A percentile compares a stretch with the other conserved stretches of the same genome.
Conservation (phyloP, 2,329 filamentous ascomycete species). For the Bisporella sp. region DNA sequence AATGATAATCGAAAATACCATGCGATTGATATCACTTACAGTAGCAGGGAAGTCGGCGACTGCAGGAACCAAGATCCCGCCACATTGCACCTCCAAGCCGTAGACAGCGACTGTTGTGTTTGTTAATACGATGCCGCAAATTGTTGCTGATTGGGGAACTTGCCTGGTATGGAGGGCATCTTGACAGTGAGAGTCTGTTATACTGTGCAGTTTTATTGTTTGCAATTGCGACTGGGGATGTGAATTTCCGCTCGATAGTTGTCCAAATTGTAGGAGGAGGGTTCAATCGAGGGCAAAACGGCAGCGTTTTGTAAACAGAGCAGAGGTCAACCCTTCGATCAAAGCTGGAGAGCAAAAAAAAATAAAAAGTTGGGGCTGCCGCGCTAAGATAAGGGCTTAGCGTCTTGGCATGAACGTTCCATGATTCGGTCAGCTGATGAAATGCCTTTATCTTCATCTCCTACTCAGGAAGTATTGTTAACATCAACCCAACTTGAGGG, state of each 20-base stretch:
- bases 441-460: no score
- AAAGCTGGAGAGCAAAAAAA: no score
- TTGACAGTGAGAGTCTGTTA: constrained; percentile 17
- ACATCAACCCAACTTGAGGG: constrained; percentile 6
- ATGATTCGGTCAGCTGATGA: no score
- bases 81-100: constrained; percentile 83
- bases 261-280: neutral
- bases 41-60: constrained; percentile 73
- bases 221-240: neutral
- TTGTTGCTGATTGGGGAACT: constrained; percentile 2
- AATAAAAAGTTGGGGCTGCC: no score
- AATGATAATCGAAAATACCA: neutral
- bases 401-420: no score
- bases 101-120: constrained; percentile 64
- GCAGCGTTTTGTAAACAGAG: constrained; percentile 10
- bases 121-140: constrained; percentile 28
- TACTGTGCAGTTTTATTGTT: constrained; percentile 4
- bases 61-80: constrained; percentile 75
- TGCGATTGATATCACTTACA: constrained; percentile 46
- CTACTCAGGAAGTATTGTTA: constrained; percentile 1
- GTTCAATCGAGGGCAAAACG: constrained; percentile 7
- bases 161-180: constrained; percentile 49
- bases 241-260: neutral
- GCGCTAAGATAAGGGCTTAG: no score
- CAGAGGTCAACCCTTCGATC: no score